Evolutionary conservation across 164 flowering plant species (phyloP).

Genomic region (Pachysandra terminalis): DNA sequence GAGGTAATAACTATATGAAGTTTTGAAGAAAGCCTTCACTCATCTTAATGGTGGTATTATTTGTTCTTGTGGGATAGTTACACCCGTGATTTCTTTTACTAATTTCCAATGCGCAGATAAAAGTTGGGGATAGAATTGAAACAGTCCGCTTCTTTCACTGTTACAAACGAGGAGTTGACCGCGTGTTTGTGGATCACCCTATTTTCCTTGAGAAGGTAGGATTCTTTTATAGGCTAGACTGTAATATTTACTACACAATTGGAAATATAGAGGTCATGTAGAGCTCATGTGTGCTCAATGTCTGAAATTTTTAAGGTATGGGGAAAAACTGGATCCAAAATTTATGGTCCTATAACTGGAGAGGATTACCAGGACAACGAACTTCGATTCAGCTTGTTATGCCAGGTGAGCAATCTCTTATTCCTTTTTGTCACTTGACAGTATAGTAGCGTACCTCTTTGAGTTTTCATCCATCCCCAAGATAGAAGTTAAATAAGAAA

Average conservation of each 20-base stretch:
- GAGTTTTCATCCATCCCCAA: not conserved
- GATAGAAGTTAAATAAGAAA: not conserved
- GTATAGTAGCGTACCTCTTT: not conserved
- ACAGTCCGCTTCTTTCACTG: constrained; percentile 92
- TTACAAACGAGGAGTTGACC: constrained; percentile 93
- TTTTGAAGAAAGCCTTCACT: not conserved
- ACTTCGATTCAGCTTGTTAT: constrained; percentile 70
- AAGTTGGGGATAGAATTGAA: constrained; percentile 67
- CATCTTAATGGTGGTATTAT: not conserved
- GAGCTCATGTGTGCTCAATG: not conserved
- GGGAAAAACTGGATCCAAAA: constrained; percentile 63
- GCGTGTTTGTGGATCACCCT: constrained; percentile 93
- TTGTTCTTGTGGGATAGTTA: not conserved
- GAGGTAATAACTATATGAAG: constrained; percentile 52
- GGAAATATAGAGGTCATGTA: not conserved
- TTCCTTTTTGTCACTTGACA: not conserved
- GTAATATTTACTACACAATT: not conserved
- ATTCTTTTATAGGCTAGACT: constrained; percentile 2
- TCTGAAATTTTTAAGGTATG: constrained; percentile 41
- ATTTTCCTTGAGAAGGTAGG: constrained; percentile 79
- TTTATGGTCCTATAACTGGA: constrained; percentile 70
- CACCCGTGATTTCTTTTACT: not conserved
- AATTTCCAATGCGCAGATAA: constrained; percentile 35
- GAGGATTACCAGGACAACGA: constrained; percentile 71
- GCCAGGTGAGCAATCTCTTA: constrained; percentile 39